Evolutionary conservation across 2,329 filamentous ascomycete genomes (phyloP), one percentile per base, ranked within the genome.

Genomic region (Diaporthe sp.): DNA sequence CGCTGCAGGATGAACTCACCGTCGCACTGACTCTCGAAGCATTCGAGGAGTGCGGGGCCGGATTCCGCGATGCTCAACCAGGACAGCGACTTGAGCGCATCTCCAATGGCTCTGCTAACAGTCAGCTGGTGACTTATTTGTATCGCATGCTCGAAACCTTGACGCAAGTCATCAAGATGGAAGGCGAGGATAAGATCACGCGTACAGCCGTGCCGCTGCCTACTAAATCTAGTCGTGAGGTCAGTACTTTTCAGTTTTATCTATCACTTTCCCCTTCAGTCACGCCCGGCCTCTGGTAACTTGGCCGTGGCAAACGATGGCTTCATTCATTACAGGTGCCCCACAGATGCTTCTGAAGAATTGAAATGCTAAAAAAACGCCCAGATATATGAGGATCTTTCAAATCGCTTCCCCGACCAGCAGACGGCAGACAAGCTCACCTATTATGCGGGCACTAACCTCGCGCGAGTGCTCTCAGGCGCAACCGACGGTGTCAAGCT

Each of bases 111-210:
- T 75, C 80, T 0, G 75, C 82, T 58, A 83, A 85, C 72, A 46
- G 75, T 1, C 79, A 79, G 19, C 75, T 86, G 10, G 78, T 83
- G 17, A 77, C 81, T 0, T 83, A 81, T 58, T 76, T 85, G 1
- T 85, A 85, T 74, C 71, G 77, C 19, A 78, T 85, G 44, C 78
- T 86, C 1, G 81, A 81, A 61, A 62, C 28, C n/a, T 82, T 82
- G 57, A 80, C 80, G 9, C 79, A 80, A 4, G 72, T 84, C 17
- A 78, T 86, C 28, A 78, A 83, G 28, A 57, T 82, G 12, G 71
- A 73, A 15, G 58, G 58, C 4, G 34, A 65, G 39, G 46, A 62
- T 28, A 25, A 15, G 17, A 71, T 72, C n/a, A 82, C 76, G 13
- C 82, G 84, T 10, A 85, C 84, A 1, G 76, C 76, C 7, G 75